Base-by-base conservation (phyloP, 2,329 filamentous ascomycete species). In the Moelleriella libera region DNA sequence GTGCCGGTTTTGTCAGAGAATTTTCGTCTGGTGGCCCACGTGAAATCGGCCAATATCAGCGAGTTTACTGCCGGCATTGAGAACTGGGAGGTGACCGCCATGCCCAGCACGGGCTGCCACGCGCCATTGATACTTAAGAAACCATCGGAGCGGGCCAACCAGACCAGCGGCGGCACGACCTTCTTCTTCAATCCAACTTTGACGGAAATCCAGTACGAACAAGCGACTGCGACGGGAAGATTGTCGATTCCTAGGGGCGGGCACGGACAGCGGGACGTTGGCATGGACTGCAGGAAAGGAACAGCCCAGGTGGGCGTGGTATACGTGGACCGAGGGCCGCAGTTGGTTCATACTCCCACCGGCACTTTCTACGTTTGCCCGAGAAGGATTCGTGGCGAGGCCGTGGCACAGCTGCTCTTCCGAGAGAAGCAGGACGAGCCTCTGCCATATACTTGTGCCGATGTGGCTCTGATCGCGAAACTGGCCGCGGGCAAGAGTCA, bases 391-490 rank as follows among this genome's bases (percentile, higher is more conserved):
- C 12, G 43, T 10, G 31, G 41, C 2, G 29, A 30, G 45, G 44
- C 39, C 6, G 42, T 45, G 14, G 48, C 45, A 10, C 42, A 43
- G 45, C 30, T 49, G n/a, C 40, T 47, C 30, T 47, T 45, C 21
- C 34, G 45, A 14, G 9, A 43, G 12, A 21, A 6, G 2, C 31
- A 8, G 8, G 43, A 32, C 6, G 45, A 50, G 41, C 29, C 37
- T 14, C 30, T 49, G 44, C 46, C 46, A 30, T 45, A 42, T 40
- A 32, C 29, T 30, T 50, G 41, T 44, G 45, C 9, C 6, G 48
- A 49, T 28, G 48, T 49, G 43, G 43, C 39, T 4, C 21, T 49
- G 43, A 47, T 47, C 39, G 43, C 43, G 5, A 49, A 45, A 45
- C 14, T 41, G 30, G 48, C 45, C 6, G n/a, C n/a, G 21, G 48